Evolutionary conservation across 2,329 filamentous ascomycete genomes (phyloP).

Genomic region (Ascochyta rabiei): DNA sequence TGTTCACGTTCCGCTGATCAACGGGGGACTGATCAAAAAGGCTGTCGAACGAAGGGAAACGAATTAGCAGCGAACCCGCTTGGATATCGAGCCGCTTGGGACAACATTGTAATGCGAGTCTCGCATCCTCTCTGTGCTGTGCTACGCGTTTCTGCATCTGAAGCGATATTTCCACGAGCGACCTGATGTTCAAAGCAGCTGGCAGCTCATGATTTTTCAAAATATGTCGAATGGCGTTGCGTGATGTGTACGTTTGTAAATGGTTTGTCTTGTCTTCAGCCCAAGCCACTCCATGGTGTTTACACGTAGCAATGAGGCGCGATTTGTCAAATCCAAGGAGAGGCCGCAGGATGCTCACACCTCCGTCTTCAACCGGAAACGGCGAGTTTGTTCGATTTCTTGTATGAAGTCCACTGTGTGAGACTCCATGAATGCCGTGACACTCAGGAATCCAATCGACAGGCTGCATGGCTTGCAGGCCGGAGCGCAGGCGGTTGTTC

Average conservation of each 20-base stretch:
- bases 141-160: conserved; percentile 62
- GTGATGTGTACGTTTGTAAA: conserved; percentile 74
- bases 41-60: conserved; percentile 30
- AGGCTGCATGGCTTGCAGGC: conserved; percentile 71
- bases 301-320: conserved; percentile 75
- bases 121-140: conserved; percentile 58
- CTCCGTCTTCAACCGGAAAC: conserved; percentile 63
- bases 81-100: conserved; percentile 53
- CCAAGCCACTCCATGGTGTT: conserved; percentile 71
- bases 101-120: conserved; percentile 59
- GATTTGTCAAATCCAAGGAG: conserved; percentile 74
- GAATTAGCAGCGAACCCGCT: conserved; percentile 43
- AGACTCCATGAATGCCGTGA: conserved; percentile 72
- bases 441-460: conserved; percentile 82
- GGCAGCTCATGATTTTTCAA: conserved; percentile 67
- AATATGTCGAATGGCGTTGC: conserved; percentile 81
- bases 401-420: conserved; percentile 50
- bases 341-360: conserved; percentile 71
- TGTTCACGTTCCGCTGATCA: conserved; percentile 21
- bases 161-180: conserved; percentile 58
- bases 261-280: conserved; percentile 85
- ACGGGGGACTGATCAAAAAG: conserved; percentile 26
- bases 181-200: conserved; percentile 65
- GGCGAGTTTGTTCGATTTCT: neutral
- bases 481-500: conserved; percentile 69